Evolutionary conservation across 345 rosid genomes (phyloP).

Genomic region (Citrus australasica): DNA sequence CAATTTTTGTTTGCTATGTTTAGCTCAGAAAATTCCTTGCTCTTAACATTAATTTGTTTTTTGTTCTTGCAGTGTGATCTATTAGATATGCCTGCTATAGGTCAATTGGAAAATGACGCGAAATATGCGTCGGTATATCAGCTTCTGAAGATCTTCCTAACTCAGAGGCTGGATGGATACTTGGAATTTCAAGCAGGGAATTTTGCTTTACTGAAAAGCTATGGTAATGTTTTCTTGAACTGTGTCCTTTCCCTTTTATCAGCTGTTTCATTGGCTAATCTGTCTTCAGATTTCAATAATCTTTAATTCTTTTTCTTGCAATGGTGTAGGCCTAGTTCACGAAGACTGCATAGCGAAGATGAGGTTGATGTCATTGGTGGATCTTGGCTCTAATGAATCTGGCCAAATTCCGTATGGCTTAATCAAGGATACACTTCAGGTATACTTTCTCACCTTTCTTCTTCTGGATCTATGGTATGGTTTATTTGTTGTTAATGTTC

Average conservation of each 20-base stretch:
- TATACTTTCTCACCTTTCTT: slow-evolving; percentile 20
- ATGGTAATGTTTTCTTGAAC: slow-evolving; percentile 42
- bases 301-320: not conserved
- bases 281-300: not conserved
- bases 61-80: slow-evolving; percentile 75
- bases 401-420: slow-evolving; percentile 67
- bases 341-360: slow-evolving; percentile 86
- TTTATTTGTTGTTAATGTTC: slow-evolving; percentile 1
- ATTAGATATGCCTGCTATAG: slow-evolving; percentile 83
- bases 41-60: not conserved
- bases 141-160: slow-evolving; percentile 79
- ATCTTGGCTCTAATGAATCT: slow-evolving; percentile 66
- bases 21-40: not conserved
- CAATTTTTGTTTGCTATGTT: not conserved
- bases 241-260: not conserved
- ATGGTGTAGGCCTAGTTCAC: slow-evolving; percentile 65
- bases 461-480: not conserved
- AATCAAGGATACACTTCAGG: slow-evolving; percentile 71
- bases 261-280: not conserved
- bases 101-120: slow-evolving; percentile 78
- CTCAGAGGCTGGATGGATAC: slow-evolving; percentile 77
- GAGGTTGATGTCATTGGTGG: slow-evolving; percentile 81
- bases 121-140: slow-evolving; percentile 67
- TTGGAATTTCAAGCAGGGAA: slow-evolving; percentile 72
- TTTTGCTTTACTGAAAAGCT: slow-evolving; percentile 59